phyloP scores from a whole-genome alignment of 805 yeast species.

The Saccharomycopsis synnaedendra region DNA sequence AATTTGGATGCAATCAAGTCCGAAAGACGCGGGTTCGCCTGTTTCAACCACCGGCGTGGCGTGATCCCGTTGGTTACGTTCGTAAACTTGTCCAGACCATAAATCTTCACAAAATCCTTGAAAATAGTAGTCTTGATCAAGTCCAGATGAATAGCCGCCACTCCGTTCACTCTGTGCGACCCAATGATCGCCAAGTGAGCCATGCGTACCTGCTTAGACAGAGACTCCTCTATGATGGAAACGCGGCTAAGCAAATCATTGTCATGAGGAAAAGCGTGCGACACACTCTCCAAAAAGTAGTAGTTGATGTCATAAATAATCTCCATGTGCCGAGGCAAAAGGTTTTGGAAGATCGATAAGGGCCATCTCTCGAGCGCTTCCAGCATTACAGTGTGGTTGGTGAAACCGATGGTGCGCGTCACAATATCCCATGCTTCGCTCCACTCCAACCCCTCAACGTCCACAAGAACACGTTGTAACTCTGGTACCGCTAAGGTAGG shows the following conservation, averaged over 20 bases:
- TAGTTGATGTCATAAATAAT: slow-evolving; percentile 79
- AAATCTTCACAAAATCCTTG: slow-evolving; percentile 77
- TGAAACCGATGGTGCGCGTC: slow-evolving; percentile 73
- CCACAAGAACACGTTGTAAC: slow-evolving; percentile 76
- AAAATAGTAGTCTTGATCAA: slow-evolving; percentile 81
- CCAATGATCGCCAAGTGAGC: slow-evolving; percentile 87
- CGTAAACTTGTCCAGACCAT: slow-evolving; percentile 73
- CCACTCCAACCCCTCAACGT: slow-evolving; percentile 75
- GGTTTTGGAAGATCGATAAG: slow-evolving; percentile 59
- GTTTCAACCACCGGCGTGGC: slow-evolving; percentile 92
- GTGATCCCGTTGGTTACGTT: slow-evolving; percentile 94
- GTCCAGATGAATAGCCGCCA: slow-evolving; percentile 90
- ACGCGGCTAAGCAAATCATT: slow-evolving; percentile 54
- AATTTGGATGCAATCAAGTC: slow-evolving; percentile 61
- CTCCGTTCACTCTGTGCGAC: slow-evolving; percentile 90
- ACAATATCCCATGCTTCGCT: slow-evolving; percentile 80
- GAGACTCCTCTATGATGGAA: slow-evolving; percentile 75
- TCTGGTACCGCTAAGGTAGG: slow-evolving; percentile 89
- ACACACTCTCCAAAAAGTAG: slow-evolving; percentile 67
- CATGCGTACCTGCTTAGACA: slow-evolving; percentile 81
- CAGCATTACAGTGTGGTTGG: slow-evolving; percentile 90
- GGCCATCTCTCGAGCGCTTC: slow-evolving; percentile 98
- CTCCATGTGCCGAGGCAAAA: slow-evolving; percentile 86
- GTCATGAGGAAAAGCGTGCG: slow-evolving; percentile 65
- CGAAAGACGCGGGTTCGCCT: slow-evolving; percentile 79